A percentile compares a stretch with the other conserved stretches of the same genome.
Conservation (phyloP, 225 moss, liverwort and hornwort genomes). For the Bryum argenteum region DNA sequence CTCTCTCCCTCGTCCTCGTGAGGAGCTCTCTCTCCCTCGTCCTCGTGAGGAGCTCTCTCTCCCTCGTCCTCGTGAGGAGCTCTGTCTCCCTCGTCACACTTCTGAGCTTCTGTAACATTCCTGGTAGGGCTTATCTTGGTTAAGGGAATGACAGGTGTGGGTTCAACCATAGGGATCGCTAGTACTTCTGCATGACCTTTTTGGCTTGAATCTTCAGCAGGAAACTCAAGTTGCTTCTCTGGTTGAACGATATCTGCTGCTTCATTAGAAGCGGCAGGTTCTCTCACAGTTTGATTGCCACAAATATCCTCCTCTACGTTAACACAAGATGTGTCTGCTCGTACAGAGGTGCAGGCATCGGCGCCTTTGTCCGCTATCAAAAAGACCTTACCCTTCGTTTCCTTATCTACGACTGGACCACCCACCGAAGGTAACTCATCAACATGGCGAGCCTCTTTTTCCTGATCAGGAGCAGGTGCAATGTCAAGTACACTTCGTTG, state of each 20-base stretch:
- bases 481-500: constrained; percentile 18
- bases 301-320: constrained; percentile 27
- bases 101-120: constrained; percentile 45
- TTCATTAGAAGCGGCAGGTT: constrained; percentile 15
- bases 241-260: constrained; percentile 23
- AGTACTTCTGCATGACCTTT: constrained; percentile 25
- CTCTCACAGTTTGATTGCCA: constrained; percentile 17
- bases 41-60: constrained; percentile 42
- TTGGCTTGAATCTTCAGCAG: constrained; percentile 14
- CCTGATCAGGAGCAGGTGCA: constrained; percentile 23
- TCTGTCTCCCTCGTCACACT: constrained; percentile 44
- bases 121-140: constrained; percentile 23
- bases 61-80: constrained; percentile 46
- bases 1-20: constrained; percentile 47
- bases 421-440: constrained; percentile 27
- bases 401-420: constrained; percentile 31
- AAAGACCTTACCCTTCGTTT: constrained; percentile 21
- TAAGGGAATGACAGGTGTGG: constrained; percentile 24
- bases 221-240: constrained; percentile 26
- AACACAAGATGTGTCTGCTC: constrained; percentile 31
- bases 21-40: constrained; percentile 44
- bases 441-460: constrained; percentile 24
- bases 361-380: constrained; percentile 30
- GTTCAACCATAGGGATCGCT: constrained; percentile 19
- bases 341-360: constrained; percentile 27